Base-by-base conservation (phyloP, 2,329 filamentous ascomycete genomes). In the Gnomoniopsis smithogilvyi region DNA sequence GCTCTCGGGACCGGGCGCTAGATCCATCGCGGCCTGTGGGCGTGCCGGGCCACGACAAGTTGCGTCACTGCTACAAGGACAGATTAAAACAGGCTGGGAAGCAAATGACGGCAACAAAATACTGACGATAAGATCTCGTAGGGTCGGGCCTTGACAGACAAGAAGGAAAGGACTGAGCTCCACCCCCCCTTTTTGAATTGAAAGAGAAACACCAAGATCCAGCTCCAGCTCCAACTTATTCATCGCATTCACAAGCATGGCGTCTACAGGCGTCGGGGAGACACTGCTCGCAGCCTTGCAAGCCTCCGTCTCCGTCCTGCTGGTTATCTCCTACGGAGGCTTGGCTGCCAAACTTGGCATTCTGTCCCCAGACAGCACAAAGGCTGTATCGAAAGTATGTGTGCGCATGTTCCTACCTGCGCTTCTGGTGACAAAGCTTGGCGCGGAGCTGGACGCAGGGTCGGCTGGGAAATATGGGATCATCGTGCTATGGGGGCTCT, bases 321-420 rank as follows among this genome's bases (percentile, higher is more conserved):
- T 81, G 2, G 76, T 78, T 24, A 77, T 81, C 24, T 70, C 63
- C 21, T 78, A 78, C 58, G 78, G 78, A 17, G 73, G 69, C 15
- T 41, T 78, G 6, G 74, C 77, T 0, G 75, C 75, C 1, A 67
- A 70, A 41, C 67, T 74, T 34, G 67, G 70, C 3, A 66, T 80
- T 2, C 70, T 80, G 6, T 69, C 71, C 41, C 63, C 68, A 24
- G 49, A 58, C 3, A 72, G 66, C 43, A 70, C 76, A 26, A 76
- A 75, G 60, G 67, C 74, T 36, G 73, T 80, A 26, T 80, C 78
- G 43, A 74, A 76, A 43, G 67, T 80, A 6, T 80, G 77, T 62
- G 77, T 80, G 17, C 73, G 75, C 36, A 70, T 80, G 56, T 80
- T 80, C 53, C 69, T 81, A 6, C 78, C 78, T 0, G 76, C 75